Evolutionary conservation across 179 eudicot genomes (phyloP), one percentile per base, ranked within the genome.

Genomic region (Pouteria campechiana): DNA sequence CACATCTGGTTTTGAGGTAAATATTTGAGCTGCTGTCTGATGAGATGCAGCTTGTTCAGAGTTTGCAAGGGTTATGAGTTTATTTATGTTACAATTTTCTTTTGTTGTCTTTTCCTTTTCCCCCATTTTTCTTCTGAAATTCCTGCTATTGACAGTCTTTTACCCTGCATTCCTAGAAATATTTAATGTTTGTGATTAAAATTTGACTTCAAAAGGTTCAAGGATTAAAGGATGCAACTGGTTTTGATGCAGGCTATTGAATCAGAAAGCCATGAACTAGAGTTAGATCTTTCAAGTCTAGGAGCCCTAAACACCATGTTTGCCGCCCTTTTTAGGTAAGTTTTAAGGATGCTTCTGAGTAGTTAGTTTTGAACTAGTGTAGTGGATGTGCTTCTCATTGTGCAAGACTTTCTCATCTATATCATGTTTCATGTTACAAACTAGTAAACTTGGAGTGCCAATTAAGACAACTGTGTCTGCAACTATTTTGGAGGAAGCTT

Each of bases 401-500:
- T 27, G n/a, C n/a, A n/a, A n/a, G n/a, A n/a, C n/a, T n/a, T n/a
- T n/a, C n/a, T n/a, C n/a, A n/a, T n/a, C n/a, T n/a, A n/a, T n/a
- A n/a, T 18, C 12, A 18, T 34, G 24, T n/a, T n/a, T n/a, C n/a
- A 41, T 55, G 5, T 17, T 6, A 12, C 41, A 27, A 39, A 35
- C 54, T n/a, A 89, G 98, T 60, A 90, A 90, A 70, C 98, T 90
- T 20, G 98, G 98, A 39, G 98, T 90, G 24, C 96, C 94, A 15
- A 90, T 90, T 52, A 90, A 86, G 76, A 90, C 98, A 31, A 82
- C 94, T 4, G 95, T 90, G 34, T 86, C 98, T 12, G 96, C 98
- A 29, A 70, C 87, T 33, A 73, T 90, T 51, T 69, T 90, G 59
- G 98, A 90, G 69, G 98, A 82, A 79, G 98, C 98, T 41, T 48